These are phyloP conservation scores for Talaromyces sp. DNA, from an alignment of 2,329 filamentous ascomycete genomes.

Conservation along the genomic window DNA sequence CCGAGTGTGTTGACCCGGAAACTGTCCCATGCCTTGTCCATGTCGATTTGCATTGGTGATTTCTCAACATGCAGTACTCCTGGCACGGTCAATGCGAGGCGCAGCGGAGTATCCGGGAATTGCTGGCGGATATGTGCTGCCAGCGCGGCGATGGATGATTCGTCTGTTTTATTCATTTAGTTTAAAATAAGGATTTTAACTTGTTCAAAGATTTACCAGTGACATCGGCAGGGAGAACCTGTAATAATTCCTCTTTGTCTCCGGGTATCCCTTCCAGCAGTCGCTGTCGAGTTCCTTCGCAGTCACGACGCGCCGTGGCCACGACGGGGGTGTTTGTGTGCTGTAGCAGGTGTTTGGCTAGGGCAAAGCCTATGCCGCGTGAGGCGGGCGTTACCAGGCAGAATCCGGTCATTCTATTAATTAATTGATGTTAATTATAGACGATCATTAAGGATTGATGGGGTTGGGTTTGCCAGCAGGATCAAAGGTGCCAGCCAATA, in stretches of 20 bases:
- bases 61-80: slow-evolving; percentile 71
- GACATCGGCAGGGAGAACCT: slow-evolving; percentile 4
- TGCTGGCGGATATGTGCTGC: slow-evolving; percentile 50
- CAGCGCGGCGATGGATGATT: slow-evolving; percentile 53
- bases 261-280: slow-evolving; percentile 35
- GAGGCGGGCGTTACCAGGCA: slow-evolving; percentile 50
- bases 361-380: slow-evolving; percentile 57
- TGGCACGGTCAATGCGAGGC: slow-evolving; percentile 63
- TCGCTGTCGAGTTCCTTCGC: slow-evolving; percentile 42
- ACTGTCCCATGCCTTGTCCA: slow-evolving; percentile 57
- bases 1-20: slow-evolving; percentile 69
- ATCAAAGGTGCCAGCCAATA: background rate
- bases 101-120: slow-evolving; percentile 56
- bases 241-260: background rate
- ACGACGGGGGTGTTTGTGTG: slow-evolving; percentile 54
- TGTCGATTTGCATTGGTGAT: slow-evolving; percentile 59
- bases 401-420: background rate
- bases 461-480: background rate
- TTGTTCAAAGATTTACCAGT: slow-evolving; percentile 1
- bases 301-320: slow-evolving; percentile 53
- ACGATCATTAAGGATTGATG: background rate
- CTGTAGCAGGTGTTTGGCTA: slow-evolving; percentile 53
- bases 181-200: background rate
- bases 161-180: slow-evolving; percentile 41
- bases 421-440: background rate